Conservation (phyloP, 2,329 filamentous ascomycete genomes). For the Pseudogymnoascus sp. region DNA sequence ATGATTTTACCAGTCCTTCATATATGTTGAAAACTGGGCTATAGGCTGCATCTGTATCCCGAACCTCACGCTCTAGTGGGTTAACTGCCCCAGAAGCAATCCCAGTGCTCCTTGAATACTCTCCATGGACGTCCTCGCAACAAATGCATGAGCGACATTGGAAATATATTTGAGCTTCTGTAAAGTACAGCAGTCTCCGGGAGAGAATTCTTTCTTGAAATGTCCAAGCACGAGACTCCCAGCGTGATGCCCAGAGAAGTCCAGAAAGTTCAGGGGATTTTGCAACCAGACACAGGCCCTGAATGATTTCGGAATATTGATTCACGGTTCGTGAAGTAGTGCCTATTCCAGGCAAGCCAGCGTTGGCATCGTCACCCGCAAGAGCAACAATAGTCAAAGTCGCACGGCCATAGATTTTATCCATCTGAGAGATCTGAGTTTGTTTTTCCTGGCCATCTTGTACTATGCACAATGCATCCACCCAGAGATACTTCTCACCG, state of each 20-base stretch:
- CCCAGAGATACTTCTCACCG: slow-evolving; percentile 2
- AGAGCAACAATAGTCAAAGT: neutral
- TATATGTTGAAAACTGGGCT: neutral
- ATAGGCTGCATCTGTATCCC: neutral
- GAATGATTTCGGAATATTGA: neutral
- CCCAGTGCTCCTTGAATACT: neutral
- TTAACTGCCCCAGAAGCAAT: neutral
- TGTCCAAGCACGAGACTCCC: neutral
- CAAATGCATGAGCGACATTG: neutral
- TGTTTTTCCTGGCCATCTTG: neutral
- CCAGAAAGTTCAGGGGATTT: neutral
- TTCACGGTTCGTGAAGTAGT: neutral
- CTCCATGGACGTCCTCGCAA: neutral
- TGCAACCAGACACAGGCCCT: neutral
- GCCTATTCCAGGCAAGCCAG: slow-evolving; percentile 7
- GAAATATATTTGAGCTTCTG: neutral
- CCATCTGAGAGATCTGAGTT: slow-evolving; percentile 9
- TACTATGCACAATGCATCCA: slow-evolving; percentile 10
- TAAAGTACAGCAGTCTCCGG: neutral
- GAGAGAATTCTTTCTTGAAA: neutral
- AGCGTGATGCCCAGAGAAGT: neutral
- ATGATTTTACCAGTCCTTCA: neutral
- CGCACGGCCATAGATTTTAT: slow-evolving; percentile 1
- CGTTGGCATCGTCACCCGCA: slow-evolving; percentile 5
- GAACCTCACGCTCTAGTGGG: neutral